Evolutionary conservation across 768 basidiomycete species (phyloP), one percentile per base, ranked within the genome.

Genomic region (Mrakia blollopis): DNA sequence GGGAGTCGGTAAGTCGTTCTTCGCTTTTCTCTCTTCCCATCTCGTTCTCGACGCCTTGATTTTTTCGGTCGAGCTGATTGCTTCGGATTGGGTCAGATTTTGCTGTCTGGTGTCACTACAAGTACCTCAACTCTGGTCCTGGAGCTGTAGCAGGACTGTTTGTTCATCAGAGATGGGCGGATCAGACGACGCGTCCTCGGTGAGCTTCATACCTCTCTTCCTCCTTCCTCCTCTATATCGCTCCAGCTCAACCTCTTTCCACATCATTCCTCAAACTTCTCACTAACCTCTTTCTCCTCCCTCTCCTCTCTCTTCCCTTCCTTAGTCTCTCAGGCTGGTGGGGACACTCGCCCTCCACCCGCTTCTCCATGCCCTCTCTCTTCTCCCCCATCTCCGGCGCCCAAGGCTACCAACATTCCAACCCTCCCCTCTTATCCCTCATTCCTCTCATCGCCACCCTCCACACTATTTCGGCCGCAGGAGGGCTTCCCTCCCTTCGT

Each of bases 101-200:
- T 82, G 97, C 96, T 4, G 95, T 95, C 50, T 98, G 96, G 93
- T 99, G 97, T 83, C 92, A 94, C 44, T 99, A 98, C 88, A 98
- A 84, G 85, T 99, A 98, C 83, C 88, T 98, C 77, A 98, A 98
- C 85, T 91, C 94, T 25, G 93, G 96, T 8, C 94, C 97, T 16
- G 96, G 96, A 30, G 93, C 91, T n/a, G 95, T 98, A 77, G 97
- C 89, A n/a, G 96, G 95, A 8, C 86, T 63, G 37, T 77, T 90
- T 81, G 86, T 96, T 14, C 93, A 97, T 82, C 89, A 35, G 76
- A 91, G 89, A 83, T 93, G 92, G 92, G 87, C 82, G 61, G 84
- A 88, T 81, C 82, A 84, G 75, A 73, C 41, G 16, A 35, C 74
- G 28, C 41, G 57, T 61, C 77, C 74, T 25, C 47, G 62, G 60